Evolutionary conservation across 257 asterid genomes (phyloP).

Genomic region (Handroanthus guayacan): DNA sequence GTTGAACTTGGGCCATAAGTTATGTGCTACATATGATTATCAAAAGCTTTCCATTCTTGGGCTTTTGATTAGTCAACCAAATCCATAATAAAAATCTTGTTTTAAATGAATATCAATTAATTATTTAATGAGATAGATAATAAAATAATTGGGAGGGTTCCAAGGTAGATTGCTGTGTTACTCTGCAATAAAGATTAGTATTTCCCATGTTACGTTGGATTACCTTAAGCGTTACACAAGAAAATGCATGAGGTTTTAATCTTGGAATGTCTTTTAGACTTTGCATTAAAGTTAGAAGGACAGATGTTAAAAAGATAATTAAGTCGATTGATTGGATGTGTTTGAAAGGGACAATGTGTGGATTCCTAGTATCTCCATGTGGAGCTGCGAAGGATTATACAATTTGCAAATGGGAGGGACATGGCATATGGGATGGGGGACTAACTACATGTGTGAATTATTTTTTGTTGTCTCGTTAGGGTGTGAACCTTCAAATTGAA

Average conservation of each 20-base stretch:
- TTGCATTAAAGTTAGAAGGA: conserved; percentile 15
- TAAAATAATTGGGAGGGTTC: not conserved
- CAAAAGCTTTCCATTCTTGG: too few species aligned
- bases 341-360: not conserved
- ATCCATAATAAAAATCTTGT: too few species aligned
- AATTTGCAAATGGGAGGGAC: conserved; percentile 27
- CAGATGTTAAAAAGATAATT: not conserved
- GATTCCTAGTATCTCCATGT: not conserved
- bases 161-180: conserved; percentile 15
- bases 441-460: too few species aligned
- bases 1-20: too few species aligned
- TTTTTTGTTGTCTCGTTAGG: not conserved
- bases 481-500: not conserved
- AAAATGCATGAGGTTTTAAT: not conserved
- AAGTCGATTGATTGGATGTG: not conserved
- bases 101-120: not conserved
- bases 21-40: too few species aligned
- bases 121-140: not conserved
- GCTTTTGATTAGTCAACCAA: too few species aligned
- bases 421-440: conserved; percentile 26
- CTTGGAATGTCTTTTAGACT: conserved; percentile 33
- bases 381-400: not conserved
- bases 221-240: not conserved
- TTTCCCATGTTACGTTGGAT: conserved; percentile 2
- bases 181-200: conserved; percentile 4